A percentile compares a stretch with the other conserved stretches of the same genome.
phyloP scores from a whole-genome alignment of 1,139 yeast genomes.

The Debaryomycetaceae sp. region DNA sequence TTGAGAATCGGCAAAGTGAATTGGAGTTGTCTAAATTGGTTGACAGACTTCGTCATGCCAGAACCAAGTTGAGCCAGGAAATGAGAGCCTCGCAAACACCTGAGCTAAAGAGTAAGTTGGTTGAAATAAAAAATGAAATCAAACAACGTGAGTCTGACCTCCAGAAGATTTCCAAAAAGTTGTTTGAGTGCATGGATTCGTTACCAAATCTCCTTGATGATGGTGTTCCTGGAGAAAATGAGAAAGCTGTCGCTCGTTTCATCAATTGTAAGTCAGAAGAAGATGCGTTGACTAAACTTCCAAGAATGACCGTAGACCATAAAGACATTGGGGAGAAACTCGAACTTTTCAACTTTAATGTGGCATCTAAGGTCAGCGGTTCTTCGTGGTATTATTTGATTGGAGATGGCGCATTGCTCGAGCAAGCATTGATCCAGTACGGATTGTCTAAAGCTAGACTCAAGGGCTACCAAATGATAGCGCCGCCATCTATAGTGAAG shows the following conservation, averaged over 20 bases:
- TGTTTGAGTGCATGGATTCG: constrained; percentile 42
- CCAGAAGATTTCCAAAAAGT: constrained; percentile 20
- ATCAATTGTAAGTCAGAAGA: constrained; percentile 39
- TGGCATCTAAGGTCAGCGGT: constrained; percentile 78
- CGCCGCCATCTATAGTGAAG: constrained; percentile 86
- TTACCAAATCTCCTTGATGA: constrained; percentile 69
- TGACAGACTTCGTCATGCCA: constrained; percentile 25
- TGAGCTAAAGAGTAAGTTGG: constrained; percentile 25
- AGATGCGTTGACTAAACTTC: constrained; percentile 17
- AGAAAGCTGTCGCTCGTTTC: constrained; percentile 40
- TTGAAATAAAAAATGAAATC: constrained; percentile 31
- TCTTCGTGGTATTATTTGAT: constrained; percentile 83
- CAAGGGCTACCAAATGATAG: constrained; percentile 64
- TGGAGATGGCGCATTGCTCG: constrained; percentile 85
- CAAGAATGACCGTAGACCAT: constrained; percentile 50
- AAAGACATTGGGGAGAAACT: constrained; percentile 58
- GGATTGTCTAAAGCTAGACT: constrained; percentile 64
- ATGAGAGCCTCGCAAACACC: constrained; percentile 15
- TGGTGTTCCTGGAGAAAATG: constrained; percentile 38
- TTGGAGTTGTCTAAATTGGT: constrained; percentile 18
- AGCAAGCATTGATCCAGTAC: constrained; percentile 84
- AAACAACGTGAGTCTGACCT: constrained; percentile 31
- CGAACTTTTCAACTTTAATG: constrained; percentile 63
- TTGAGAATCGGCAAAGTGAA: constrained; percentile 23
- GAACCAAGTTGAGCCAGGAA: constrained; percentile 25